Evolutionary conservation across 805 yeast genomes (phyloP).

Genomic region (Candida andamanensis): DNA sequence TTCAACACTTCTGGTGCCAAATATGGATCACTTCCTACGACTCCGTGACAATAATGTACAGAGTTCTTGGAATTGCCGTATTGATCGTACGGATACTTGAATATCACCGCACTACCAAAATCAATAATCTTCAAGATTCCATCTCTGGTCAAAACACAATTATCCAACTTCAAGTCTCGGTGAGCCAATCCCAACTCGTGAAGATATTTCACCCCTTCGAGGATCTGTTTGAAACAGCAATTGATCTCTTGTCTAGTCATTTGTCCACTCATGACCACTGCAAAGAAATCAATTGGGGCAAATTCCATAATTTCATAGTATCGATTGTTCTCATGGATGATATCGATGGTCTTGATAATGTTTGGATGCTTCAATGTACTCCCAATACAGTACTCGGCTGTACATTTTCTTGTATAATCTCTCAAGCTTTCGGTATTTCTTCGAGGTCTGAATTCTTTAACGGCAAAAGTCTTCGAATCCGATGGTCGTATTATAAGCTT

Average conservation of each 20-base stretch:
- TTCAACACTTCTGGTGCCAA: slow-evolving; percentile 87
- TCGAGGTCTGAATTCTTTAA: slow-evolving; percentile 82
- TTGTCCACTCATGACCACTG: slow-evolving; percentile 89
- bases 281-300: slow-evolving; percentile 88
- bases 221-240: slow-evolving; percentile 85
- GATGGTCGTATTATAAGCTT: slow-evolving; percentile 61
- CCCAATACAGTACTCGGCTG: slow-evolving; percentile 93
- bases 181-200: slow-evolving; percentile 87
- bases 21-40: slow-evolving; percentile 84
- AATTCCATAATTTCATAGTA: slow-evolving; percentile 92
- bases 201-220: slow-evolving; percentile 75
- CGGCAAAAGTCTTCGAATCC: slow-evolving; percentile 78
- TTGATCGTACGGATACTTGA: slow-evolving; percentile 73
- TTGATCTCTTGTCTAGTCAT: slow-evolving; percentile 76
- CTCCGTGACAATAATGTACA: slow-evolving; percentile 75
- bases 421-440: slow-evolving; percentile 69
- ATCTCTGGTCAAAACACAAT: slow-evolving; percentile 76
- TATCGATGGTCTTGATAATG: slow-evolving; percentile 86
- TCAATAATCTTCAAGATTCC: slow-evolving; percentile 90
- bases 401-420: slow-evolving; percentile 87
- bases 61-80: slow-evolving; percentile 39
- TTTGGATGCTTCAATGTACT: slow-evolving; percentile 85
- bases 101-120: slow-evolving; percentile 91
- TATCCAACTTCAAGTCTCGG: slow-evolving; percentile 86
- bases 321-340: slow-evolving; percentile 81